Conservation (phyloP, 257 asterid genomes). For the Echium plantagineum region DNA sequence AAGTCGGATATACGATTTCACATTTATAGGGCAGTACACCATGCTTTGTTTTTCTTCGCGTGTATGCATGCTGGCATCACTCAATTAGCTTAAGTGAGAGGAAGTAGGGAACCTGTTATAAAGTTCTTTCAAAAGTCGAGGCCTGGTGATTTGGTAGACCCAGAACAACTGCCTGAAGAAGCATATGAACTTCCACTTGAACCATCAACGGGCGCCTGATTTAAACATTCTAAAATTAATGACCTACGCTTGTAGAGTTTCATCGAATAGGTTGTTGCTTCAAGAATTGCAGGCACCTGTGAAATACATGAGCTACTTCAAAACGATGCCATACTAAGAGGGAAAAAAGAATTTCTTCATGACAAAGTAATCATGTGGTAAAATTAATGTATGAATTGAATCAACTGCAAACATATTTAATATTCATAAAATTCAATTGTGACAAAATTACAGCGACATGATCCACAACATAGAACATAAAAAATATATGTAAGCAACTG, state of each 20-base stretch:
- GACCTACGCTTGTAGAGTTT: conserved; percentile 66
- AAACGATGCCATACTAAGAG: neutral
- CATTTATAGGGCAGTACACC: too few species aligned
- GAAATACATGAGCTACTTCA: neutral
- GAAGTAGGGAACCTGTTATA: neutral
- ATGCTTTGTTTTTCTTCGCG: too few species aligned
- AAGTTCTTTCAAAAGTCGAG: conserved; percentile 53
- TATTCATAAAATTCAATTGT: neutral
- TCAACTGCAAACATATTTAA: neutral
- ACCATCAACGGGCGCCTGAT: conserved; percentile 96
- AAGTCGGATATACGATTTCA: too few species aligned
- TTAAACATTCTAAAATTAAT: conserved; percentile 59
- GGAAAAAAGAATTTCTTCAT: neutral
- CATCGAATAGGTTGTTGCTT: conserved; percentile 75
- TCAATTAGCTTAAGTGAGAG: neutral
- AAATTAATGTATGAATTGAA: neutral
- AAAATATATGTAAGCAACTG: neutral
- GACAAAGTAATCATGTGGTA: neutral
- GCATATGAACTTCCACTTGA: conserved; percentile 74
- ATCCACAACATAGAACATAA: neutral
- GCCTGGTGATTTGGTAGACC: conserved; percentile 47
- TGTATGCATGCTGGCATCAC: neutral
- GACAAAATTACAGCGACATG: too few species aligned
- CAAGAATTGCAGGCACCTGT: conserved; percentile 78
- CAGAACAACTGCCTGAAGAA: conserved; percentile 66